Evolutionary conservation across 176 grass and related monocot genomes (phyloP).

Genomic region (Ananas comosus): DNA sequence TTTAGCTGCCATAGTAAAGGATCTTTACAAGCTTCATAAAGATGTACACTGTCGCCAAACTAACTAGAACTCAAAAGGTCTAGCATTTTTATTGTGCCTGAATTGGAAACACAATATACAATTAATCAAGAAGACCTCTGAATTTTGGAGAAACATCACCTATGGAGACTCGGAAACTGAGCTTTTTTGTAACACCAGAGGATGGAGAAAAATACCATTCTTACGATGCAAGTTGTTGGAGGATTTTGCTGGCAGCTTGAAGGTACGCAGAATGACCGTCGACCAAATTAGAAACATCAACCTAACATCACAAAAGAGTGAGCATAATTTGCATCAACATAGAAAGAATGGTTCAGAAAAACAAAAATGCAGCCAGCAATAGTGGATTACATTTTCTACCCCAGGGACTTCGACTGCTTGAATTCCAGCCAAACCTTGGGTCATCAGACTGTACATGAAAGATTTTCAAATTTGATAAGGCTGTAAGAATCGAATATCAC

Average conservation of each 20-base stretch:
- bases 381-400: constrained; percentile 54
- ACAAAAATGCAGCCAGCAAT: too few relatives aligned
- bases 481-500: neutral
- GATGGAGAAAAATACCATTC: too few relatives aligned
- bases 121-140: too few relatives aligned
- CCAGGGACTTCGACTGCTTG: constrained; percentile 62
- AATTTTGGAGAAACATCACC: too few relatives aligned
- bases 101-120: too few relatives aligned
- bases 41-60: too few relatives aligned
- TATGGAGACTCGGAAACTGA: too few relatives aligned
- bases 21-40: too few relatives aligned
- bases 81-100: too few relatives aligned
- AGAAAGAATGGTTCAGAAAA: neutral
- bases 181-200: too few relatives aligned
- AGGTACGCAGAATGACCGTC: constrained; percentile 63
- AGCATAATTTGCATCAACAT: neutral
- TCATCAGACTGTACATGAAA: constrained; percentile 47
- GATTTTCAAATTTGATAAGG: neutral
- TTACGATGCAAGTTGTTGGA: constrained; percentile 40
- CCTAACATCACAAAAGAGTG: constrained; percentile 25
- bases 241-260: constrained; percentile 33
- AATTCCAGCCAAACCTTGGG: constrained; percentile 91
- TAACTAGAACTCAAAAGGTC: too few relatives aligned
- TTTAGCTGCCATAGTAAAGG: too few relatives aligned
- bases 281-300: constrained; percentile 65